These are phyloP conservation scores for Barnettozyma botsteinii DNA, from an alignment of 805 yeast species.

Conservation along the genomic window DNA sequence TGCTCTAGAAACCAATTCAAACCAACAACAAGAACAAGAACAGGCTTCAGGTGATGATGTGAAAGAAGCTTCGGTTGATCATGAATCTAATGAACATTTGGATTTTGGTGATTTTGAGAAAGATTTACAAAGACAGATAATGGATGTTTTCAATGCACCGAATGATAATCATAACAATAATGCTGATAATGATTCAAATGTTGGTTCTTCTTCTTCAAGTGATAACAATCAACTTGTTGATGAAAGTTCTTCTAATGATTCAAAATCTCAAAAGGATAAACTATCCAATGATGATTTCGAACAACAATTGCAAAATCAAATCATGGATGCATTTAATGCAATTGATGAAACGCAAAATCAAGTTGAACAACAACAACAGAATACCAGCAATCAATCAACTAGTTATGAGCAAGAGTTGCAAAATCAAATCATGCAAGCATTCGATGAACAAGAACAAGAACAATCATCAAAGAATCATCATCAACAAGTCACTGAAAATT, in stretches of 20 bases:
- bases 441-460: constrained; percentile 9
- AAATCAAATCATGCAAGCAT: constrained; percentile 14
- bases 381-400: not conserved
- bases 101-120: constrained; percentile 14
- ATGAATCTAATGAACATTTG: not conserved
- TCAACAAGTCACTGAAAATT: constrained; percentile 22
- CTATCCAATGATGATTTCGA: constrained; percentile 15
- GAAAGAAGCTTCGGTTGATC: not conserved
- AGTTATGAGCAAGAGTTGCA: constrained; percentile 19
- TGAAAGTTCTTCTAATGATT: too few relatives aligned
- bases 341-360: constrained; percentile 12
- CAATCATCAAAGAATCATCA: constrained; percentile 2
- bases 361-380: not conserved
- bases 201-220: not conserved
- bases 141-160: constrained; percentile 18
- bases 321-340: constrained; percentile 21
- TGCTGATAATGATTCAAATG: not conserved
- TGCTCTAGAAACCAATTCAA: constrained; percentile 12
- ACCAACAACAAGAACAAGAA: too few relatives aligned
- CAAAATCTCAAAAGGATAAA: too few relatives aligned
- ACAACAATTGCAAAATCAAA: constrained; percentile 19
- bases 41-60: not conserved
- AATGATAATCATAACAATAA: not conserved
- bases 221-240: not conserved
- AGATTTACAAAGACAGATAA: constrained; percentile 21